phyloP scores from a whole-genome alignment of 2,329 filamentous ascomycete species.

The Magnaporthiopsis rhizophila region DNA sequence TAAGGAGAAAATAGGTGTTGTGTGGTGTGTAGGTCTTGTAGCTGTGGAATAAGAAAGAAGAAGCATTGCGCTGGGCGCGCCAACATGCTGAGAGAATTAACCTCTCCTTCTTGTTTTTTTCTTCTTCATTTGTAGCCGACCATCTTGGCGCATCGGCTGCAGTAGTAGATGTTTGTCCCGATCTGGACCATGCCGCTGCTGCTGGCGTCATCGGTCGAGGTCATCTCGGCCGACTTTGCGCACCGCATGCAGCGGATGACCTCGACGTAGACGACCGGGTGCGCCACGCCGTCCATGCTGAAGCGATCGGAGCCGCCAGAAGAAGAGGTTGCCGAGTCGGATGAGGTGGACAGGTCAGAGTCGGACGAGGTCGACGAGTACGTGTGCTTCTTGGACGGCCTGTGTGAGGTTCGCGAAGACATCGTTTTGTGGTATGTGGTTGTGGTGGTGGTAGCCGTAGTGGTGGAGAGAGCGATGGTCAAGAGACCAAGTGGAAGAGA shows the following conservation, averaged over 20 bases:
- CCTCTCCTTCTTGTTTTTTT: too few species aligned
- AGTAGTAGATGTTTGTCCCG: constrained; percentile 59
- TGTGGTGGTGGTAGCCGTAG: too few species aligned
- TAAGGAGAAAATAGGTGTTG: too few species aligned
- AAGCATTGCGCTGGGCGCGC: too few species aligned
- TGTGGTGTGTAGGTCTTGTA: too few species aligned
- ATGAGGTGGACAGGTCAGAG: constrained; percentile 31
- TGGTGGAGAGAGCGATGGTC: not conserved
- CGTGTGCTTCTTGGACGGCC: constrained; percentile 26
- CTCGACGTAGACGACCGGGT: constrained; percentile 46
- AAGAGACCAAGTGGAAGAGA: too few species aligned
- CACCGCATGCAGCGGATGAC: constrained; percentile 56
- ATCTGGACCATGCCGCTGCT: constrained; percentile 57
- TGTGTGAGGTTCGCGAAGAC: constrained; percentile 20
- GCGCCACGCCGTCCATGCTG: constrained; percentile 41
- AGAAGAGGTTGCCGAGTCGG: constrained; percentile 24
- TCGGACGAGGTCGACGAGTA: constrained; percentile 32
- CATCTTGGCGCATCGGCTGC: constrained; percentile 54
- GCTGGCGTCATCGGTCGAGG: constrained; percentile 50
- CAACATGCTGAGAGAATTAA: too few species aligned
- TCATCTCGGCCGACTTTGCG: constrained; percentile 51
- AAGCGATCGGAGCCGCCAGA: constrained; percentile 24
- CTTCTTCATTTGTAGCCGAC: constrained; percentile 51
- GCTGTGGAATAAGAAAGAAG: too few species aligned
- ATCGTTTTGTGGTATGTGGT: constrained; percentile 13